Evolutionary conservation across 164 flowering plant species (phyloP).

Genomic region (Vitis rotundifolia): DNA sequence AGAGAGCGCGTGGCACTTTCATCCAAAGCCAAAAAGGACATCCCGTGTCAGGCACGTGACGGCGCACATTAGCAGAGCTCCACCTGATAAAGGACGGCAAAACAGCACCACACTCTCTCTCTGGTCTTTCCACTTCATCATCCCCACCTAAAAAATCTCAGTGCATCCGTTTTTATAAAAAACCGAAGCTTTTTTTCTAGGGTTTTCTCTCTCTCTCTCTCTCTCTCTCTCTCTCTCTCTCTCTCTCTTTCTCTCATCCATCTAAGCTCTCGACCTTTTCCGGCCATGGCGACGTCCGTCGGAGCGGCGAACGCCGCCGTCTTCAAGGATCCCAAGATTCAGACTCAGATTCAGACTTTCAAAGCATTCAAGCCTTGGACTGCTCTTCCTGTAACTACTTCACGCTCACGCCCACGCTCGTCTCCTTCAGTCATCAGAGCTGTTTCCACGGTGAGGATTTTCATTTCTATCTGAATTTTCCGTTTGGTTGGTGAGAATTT

Average conservation of each 20-base stretch:
- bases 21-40: background rate
- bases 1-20: no score
- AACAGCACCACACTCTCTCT: background rate
- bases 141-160: background rate
- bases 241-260: background rate
- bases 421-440: slow-evolving; percentile 45
- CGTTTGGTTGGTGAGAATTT: background rate
- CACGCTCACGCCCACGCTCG: slow-evolving; percentile 19
- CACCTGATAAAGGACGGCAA: background rate
- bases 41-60: slow-evolving; percentile 32
- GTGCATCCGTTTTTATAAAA: no score
- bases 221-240: background rate
- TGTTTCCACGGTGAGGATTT: slow-evolving; percentile 57
- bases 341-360: slow-evolving; percentile 40
- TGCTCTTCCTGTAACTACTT: slow-evolving; percentile 23
- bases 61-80: slow-evolving; percentile 18
- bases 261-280: background rate
- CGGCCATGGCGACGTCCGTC: slow-evolving; percentile 56
- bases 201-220: background rate
- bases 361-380: slow-evolving; percentile 49
- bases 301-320: slow-evolving; percentile 52
- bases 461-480: background rate
- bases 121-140: background rate
- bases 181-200: slow-evolving; percentile 1
- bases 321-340: slow-evolving; percentile 42